Conservation (phyloP, 2,329 filamentous ascomycete species). For the Metarhizium album region DNA sequence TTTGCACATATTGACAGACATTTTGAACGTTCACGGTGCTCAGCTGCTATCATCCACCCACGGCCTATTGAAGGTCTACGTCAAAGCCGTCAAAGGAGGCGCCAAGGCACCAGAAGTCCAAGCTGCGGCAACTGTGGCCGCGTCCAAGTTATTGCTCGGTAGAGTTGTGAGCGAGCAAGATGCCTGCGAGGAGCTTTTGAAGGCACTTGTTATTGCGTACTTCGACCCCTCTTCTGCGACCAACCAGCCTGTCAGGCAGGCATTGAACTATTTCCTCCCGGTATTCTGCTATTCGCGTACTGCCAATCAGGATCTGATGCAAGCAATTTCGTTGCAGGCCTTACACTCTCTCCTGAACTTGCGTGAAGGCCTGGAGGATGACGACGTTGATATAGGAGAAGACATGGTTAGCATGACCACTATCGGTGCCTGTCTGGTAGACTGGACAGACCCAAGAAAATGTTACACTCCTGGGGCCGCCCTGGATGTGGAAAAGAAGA, state of each 20-base stretch:
- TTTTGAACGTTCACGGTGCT: constrained; percentile 78
- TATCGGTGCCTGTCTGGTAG: constrained; percentile 73
- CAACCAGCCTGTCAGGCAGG: constrained; percentile 77
- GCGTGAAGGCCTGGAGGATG: constrained; percentile 62
- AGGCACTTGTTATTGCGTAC: constrained; percentile 73
- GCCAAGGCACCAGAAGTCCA: constrained; percentile 64
- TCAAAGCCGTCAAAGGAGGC: constrained; percentile 66
- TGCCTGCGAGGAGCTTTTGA: constrained; percentile 63
- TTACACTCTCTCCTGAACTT: constrained; percentile 66
- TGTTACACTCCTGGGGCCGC: constrained; percentile 43
- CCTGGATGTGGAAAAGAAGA: constrained; percentile 49
- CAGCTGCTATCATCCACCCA: constrained; percentile 60
- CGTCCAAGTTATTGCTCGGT: constrained; percentile 78
- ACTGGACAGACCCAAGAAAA: constrained; percentile 92
- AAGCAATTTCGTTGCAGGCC: constrained; percentile 59
- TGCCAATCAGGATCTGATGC: constrained; percentile 77
- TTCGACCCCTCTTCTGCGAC: constrained; percentile 74
- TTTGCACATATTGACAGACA: constrained; percentile 85
- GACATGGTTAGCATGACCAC: constrained; percentile 69
- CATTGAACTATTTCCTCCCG: constrained; percentile 85
- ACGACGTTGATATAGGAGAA: constrained; percentile 62
- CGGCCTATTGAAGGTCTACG: constrained; percentile 72
- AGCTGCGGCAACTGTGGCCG: constrained; percentile 67
- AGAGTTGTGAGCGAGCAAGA: constrained; percentile 63
- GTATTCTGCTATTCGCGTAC: constrained; percentile 82